These are phyloP conservation scores for Aspergillus steynii DNA, from an alignment of 495 filamentous ascomycete species.

Conservation along the genomic window DNA sequence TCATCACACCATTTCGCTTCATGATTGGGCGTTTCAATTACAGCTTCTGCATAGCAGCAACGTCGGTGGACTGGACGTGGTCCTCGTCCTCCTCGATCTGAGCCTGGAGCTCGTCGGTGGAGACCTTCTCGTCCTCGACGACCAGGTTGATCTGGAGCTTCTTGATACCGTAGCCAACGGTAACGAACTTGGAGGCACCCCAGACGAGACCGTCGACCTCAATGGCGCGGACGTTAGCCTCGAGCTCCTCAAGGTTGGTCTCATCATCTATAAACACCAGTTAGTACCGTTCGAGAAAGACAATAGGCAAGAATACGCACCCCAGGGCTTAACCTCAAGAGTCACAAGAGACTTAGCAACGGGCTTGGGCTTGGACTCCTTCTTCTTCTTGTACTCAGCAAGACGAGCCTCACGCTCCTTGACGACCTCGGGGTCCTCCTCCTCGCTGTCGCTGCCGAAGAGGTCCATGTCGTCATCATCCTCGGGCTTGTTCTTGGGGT, in stretches of 20 bases:
- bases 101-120: conserved; percentile 80
- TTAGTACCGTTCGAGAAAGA: conserved; percentile 26
- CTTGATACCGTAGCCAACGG: conserved; percentile 97
- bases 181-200: conserved; percentile 87
- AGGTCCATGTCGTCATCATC: conserved; percentile 82
- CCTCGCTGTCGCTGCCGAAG: conserved; percentile 90
- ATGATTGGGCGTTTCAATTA: conserved; percentile 54
- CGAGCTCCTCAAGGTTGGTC: conserved; percentile 82
- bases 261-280: conserved; percentile 68
- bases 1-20: conserved; percentile 44
- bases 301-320: conserved; percentile 51
- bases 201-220: conserved; percentile 93
- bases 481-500: conserved; percentile 83
- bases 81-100: conserved; percentile 90
- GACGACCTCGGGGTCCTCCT: conserved; percentile 80
- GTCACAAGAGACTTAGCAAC: conserved; percentile 95
- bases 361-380: conserved; percentile 86
- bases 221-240: conserved; percentile 80
- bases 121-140: conserved; percentile 96
- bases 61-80: conserved; percentile 92
- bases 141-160: conserved; percentile 99
- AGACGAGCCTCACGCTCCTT: conserved; percentile 82
- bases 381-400: conserved; percentile 95
- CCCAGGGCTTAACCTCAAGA: conserved; percentile 97
- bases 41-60: conserved; percentile 92